Percentiles rank a stretch among this genome's conserved stretches.
Evolutionary conservation across 2,329 filamentous ascomycete genomes (phyloP).

Genomic region (Ophiocordyceps camponoti-rufipedis): DNA sequence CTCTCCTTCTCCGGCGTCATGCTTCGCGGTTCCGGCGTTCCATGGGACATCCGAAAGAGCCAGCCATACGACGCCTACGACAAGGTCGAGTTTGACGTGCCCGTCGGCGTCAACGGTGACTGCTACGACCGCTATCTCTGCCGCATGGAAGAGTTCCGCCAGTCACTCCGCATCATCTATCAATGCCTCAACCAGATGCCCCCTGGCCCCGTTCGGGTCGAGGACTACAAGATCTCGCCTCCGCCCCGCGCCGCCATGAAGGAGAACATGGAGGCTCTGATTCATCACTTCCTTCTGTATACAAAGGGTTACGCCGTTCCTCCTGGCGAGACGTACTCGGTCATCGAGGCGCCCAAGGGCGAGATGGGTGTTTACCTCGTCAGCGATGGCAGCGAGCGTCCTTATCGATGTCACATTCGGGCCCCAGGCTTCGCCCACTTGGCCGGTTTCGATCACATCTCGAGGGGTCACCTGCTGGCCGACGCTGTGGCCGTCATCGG

Average conservation of each 20-base stretch:
- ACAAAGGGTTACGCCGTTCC: slow-evolving; percentile 97
- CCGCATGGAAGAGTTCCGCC: slow-evolving; percentile 99
- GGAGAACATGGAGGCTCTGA: slow-evolving; percentile 99
- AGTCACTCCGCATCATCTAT: slow-evolving; percentile 94
- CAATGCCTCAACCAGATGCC: slow-evolving; percentile 99
- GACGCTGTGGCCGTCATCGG: slow-evolving; percentile 94
- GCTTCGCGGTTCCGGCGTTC: slow-evolving; percentile 89
- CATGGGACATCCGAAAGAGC: slow-evolving; percentile 92
- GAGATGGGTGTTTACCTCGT: slow-evolving; percentile 98
- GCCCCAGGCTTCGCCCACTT: slow-evolving; percentile 94
- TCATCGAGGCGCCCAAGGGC: slow-evolving; percentile 98
- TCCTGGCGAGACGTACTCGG: slow-evolving; percentile 93
- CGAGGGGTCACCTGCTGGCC: slow-evolving; percentile 79
- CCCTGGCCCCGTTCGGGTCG: slow-evolving; percentile 77
- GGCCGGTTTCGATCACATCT: slow-evolving; percentile 83
- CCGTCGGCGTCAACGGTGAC: slow-evolving; percentile 90
- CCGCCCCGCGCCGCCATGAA: slow-evolving; percentile 98
- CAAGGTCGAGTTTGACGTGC: slow-evolving; percentile 94
- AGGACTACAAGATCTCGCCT: slow-evolving; percentile 96
- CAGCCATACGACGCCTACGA: slow-evolving; percentile 96
- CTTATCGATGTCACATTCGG: slow-evolving; percentile 93
- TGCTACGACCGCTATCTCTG: slow-evolving; percentile 98
- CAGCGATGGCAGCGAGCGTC: slow-evolving; percentile 87
- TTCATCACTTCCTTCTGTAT: slow-evolving; percentile 97
- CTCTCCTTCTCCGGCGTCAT: slow-evolving; percentile 94